Evolutionary conservation across 139 green algal species (phyloP), one percentile per base, ranked within the genome.

Genomic region (Zygnema cylindricum): DNA sequence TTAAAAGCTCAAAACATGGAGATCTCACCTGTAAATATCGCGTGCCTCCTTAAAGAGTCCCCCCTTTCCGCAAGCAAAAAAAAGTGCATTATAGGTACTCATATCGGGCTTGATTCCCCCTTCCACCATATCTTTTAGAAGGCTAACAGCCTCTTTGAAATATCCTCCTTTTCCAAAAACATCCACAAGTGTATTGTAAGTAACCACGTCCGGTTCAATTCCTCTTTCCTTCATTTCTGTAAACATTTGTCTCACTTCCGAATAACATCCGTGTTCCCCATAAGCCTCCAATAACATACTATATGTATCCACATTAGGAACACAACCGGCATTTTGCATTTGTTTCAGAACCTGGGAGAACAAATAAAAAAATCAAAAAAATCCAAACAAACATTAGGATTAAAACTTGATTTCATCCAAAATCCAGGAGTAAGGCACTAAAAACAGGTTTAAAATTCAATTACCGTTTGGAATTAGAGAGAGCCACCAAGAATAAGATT

Each of bases 111-210:
- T 81, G 43, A 87, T 43, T 7, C 86, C 82, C 11, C 33, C 69
- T 32, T 84, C 86, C 81, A 32, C 35, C 86, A 91, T 91, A 69
- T 89, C 81, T 3, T 76, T 2, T 21, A 91, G 89, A 22, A 91
- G 81, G 21, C 43, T n/a, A 0, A 90, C 85, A 33, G 86, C 86
- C 84, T 91, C 86, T 2, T 55, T 49, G 42, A 49, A 91, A 38
- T 78, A 89, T 38, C 86, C 86, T n/a, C 86, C 86, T 0, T 35
- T 36, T n/a, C 63, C 84, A 39, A 91, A 91, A 1, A 89, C 86
- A 36, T 84, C 81, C 0, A 91, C 78, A 1, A 91, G 38, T 16
- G 86, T 86, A 42, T 84, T 69, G 42, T 76, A 91, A 30, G 86
- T 91, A 30, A 77, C 69, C 2, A 91, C 43, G 71, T 90, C 75